These are phyloP conservation scores for Capniomyces stellatus DNA, from an alignment of 371 early-diverging fungal genomes.

Conservation along the genomic window DNA sequence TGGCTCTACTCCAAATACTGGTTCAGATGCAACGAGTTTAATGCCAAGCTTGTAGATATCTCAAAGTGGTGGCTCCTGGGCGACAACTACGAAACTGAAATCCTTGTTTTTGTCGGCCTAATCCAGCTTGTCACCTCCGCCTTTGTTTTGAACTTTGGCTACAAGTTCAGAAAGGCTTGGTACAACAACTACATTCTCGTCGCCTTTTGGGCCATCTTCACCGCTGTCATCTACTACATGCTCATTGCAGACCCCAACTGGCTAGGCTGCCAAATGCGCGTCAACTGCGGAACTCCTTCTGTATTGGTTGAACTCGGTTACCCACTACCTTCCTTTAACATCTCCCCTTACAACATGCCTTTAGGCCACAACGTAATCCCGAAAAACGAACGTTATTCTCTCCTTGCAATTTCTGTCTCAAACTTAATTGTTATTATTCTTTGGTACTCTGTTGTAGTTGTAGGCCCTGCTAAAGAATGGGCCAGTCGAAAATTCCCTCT, in stretches of 20 bases:
- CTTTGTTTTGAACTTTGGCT: slow-evolving; percentile 44
- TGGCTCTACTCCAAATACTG: slow-evolving; percentile 42
- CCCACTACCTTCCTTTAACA: slow-evolving; percentile 19
- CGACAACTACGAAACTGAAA: slow-evolving; percentile 52
- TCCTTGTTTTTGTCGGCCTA: slow-evolving; percentile 33
- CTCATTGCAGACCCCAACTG: slow-evolving; percentile 45
- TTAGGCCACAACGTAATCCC: slow-evolving; percentile 54
- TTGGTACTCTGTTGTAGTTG: slow-evolving; percentile 16
- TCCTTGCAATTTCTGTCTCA: slow-evolving; percentile 28
- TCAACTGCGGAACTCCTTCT: slow-evolving; percentile 45
- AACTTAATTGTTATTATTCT: slow-evolving; percentile 11
- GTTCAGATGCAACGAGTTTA: slow-evolving; percentile 53
- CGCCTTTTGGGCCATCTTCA: slow-evolving; percentile 29
- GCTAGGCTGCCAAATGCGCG: slow-evolving; percentile 44
- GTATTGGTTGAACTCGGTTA: slow-evolving; percentile 28
- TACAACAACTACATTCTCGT: slow-evolving; percentile 36
- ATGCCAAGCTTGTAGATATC: slow-evolving; percentile 34
- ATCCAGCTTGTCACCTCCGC: slow-evolving; percentile 44
- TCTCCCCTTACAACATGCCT: slow-evolving; percentile 34
- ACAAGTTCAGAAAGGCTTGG: slow-evolving; percentile 38
- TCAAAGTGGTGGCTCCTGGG: slow-evolving; percentile 56
- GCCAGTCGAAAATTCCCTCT: slow-evolving; percentile 11
- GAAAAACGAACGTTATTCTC: slow-evolving; percentile 29
- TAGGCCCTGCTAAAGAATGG: slow-evolving; percentile 11
- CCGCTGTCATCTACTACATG: slow-evolving; percentile 33